These are phyloP conservation scores for Leishmania guyanensis DNA, from an alignment of 208 protist species.

Conservation along the genomic window DNA sequence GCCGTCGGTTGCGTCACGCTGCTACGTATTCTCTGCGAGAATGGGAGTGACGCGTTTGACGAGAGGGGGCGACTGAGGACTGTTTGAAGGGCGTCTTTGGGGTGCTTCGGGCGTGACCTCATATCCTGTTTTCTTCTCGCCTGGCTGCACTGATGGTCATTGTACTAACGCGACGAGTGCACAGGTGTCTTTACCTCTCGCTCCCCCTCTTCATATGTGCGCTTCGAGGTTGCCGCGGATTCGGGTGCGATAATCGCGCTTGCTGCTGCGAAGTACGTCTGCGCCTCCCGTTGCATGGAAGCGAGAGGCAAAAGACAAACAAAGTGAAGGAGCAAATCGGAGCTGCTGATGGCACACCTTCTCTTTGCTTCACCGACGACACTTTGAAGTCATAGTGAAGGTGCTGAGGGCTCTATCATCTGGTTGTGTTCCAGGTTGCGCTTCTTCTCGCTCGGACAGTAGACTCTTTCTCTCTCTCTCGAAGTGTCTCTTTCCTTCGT, in stretches of 20 bases:
- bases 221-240: neutral
- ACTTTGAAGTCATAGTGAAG: neutral
- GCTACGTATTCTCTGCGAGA: slow-evolving; percentile 21
- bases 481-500: neutral
- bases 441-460: neutral
- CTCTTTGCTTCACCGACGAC: neutral
- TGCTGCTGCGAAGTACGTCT: neutral
- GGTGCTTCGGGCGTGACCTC: neutral
- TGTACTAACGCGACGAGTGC: neutral
- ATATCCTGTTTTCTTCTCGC: neutral
- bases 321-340: neutral
- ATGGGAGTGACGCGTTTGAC: neutral
- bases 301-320: neutral
- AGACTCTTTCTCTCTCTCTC: neutral
- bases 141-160: neutral
- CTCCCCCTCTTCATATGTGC: neutral
- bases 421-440: neutral
- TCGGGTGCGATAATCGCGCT: neutral
- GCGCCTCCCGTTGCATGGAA: neutral
- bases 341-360: neutral
- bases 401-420: neutral
- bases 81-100: neutral
- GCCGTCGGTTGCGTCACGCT: slow-evolving; percentile 13
- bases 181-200: neutral
- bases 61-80: neutral